Base-by-base conservation (phyloP, 495 filamentous ascomycete genomes). In the Friedmanniomyces simplex region DNA sequence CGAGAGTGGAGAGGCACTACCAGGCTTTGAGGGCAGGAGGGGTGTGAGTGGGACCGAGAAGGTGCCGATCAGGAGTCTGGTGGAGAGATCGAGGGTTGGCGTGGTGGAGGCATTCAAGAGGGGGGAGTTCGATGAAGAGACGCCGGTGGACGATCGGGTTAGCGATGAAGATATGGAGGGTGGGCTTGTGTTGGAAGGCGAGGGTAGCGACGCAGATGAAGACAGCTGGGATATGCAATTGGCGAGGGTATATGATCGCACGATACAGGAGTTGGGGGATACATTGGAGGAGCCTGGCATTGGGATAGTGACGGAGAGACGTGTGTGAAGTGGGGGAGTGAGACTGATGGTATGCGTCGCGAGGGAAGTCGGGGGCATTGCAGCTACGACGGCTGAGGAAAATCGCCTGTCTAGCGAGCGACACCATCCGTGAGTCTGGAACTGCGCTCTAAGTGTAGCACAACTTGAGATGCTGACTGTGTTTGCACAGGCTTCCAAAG, bases 41-140 rank as follows among this genome's bases (percentile, higher is more conserved):
- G 66, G 65, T 2, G 68, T 73, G 0, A 75, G 71, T 50, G 73
- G 78, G 54, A 89, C 85, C 0, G 87, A 95, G 66, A 93, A 88
- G 75, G 87, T 96, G 18, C 78, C 90, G 39, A 83, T 89, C 52
- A 86, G 84, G 67, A 84, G 85, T 62, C 66, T 91, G 22, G 85
- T 87, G 1, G 85, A 90, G 68, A 74, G 78, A 52, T 82, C 83
- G 16, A 72, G 86, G 32, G 74, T 91, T 25, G 61, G 79, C 20
- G 79, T 89, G 28, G 78, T 86, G 21, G 79, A 88, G 53, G 72
- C 78, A 34, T 78, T 87, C 37, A 74, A 69, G 41, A 75, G 68
- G 52, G 71, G 69, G 14, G 69, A 65, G 28, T 62, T 62, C 51
- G 63, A 63, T n/a, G 21, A 48, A 25, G 53, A 52, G 34, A 56